Conservation (phyloP, 2,329 filamentous ascomycete species). For the Epichloe sibirici region DNA sequence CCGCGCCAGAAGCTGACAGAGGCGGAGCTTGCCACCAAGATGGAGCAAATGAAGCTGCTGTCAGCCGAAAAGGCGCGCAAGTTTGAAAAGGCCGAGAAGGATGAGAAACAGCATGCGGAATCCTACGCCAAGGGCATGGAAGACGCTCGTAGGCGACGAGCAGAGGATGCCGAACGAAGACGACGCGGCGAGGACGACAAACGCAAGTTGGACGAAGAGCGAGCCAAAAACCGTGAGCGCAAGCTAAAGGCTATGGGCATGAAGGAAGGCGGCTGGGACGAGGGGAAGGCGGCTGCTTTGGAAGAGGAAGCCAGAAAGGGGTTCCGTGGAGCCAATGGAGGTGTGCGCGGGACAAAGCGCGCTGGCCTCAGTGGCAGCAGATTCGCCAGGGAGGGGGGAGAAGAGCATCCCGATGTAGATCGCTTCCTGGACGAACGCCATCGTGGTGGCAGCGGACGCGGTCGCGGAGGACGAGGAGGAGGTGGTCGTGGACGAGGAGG, state of each 20-base stretch:
- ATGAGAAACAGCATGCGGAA: slow-evolving; percentile 42
- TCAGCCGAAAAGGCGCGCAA: slow-evolving; percentile 46
- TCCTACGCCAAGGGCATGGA: slow-evolving; percentile 44
- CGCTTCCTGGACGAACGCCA: slow-evolving; percentile 24
- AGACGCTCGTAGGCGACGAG: slow-evolving; percentile 38
- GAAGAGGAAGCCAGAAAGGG: slow-evolving; percentile 28
- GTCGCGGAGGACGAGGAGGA: slow-evolving; percentile 20
- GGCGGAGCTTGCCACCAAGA: slow-evolving; percentile 43
- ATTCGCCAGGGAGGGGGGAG: slow-evolving; percentile 25
- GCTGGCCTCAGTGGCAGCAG: slow-evolving; percentile 29
- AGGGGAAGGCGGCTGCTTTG: slow-evolving; percentile 37
- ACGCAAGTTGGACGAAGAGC: slow-evolving; percentile 43
- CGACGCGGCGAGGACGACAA: slow-evolving; percentile 39
- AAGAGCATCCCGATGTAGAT: slow-evolving; percentile 22
- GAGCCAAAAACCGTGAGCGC: slow-evolving; percentile 45
- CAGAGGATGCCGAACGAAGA: slow-evolving; percentile 40
- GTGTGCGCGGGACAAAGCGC: slow-evolving; percentile 25
- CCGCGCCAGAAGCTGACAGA: slow-evolving; percentile 50
- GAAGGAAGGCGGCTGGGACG: slow-evolving; percentile 46
- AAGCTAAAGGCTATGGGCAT: slow-evolving; percentile 47
- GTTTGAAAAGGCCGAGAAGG: slow-evolving; percentile 45
- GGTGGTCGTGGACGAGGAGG: slow-evolving; percentile 20
- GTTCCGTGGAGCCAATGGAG: slow-evolving; percentile 32
- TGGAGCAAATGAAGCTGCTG: slow-evolving; percentile 48
- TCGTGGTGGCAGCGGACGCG: slow-evolving; percentile 21